Evolutionary conservation across 2,329 filamentous ascomycete genomes (phyloP), one percentile per base, ranked within the genome.

Genomic region (Pestalotiopsis fici): DNA sequence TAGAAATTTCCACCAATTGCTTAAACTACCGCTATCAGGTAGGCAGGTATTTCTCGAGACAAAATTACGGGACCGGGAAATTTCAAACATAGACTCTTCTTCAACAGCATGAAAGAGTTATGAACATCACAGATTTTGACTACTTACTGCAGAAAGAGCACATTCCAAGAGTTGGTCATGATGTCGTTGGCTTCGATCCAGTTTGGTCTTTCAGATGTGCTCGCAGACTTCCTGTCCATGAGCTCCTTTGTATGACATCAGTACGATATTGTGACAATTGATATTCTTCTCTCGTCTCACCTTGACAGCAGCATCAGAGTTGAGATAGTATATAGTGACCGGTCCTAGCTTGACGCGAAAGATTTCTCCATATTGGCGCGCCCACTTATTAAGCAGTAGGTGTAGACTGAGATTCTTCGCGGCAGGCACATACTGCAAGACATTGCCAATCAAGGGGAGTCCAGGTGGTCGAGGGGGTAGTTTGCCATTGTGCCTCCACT

Each of bases 141-240:
- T n/a, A n/a, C n/a, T n/a, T n/a, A n/a, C 21, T 63, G 60, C 13
- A 63, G 60, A n/a, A 31, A 63, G 3, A 63, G 37, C 2, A 63
- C 60, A 25, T 63, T 63, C 60, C 60, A 63, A 2, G 18, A 47
- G 27, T 63, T 63, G 15, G 60, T 43, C 60, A 63, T 63, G 25
- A 50, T 43, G 27, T 47, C 21, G 21, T 23, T 63, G 9, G 60
- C 37, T 37, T 63, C 37, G 21, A 47, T 63, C 31, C 60, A 63
- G 15, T 63, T 63, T 11, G 37, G 60, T 21, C 60, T 31, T 5
- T 47, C 21, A 47, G 60, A 63, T 18, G 60, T 25, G 3, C 37
- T 21, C 0, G 43, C 60, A 7, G 35, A 63, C 7, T 63, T 63
- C 31, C 43, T 25, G 27, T 63, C 60, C 31, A 63, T 63, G 27